Conservation (phyloP, 1,284 basidiomycete species). For the Ustilago nuda region DNA sequence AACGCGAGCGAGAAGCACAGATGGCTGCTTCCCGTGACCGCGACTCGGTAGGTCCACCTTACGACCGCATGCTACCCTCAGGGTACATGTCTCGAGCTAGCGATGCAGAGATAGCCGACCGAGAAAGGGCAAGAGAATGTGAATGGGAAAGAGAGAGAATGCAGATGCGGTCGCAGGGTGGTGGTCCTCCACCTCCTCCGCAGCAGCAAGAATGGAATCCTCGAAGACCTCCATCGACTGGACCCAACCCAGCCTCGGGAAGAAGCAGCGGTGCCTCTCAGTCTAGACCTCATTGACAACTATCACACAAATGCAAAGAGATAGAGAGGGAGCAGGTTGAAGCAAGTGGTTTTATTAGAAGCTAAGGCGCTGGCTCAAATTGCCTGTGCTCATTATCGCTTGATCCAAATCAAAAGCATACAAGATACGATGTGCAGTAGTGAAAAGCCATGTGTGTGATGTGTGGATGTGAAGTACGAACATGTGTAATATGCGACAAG, state of each 20-base stretch:
- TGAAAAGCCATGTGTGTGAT: not conserved
- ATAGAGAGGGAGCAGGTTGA: not conserved
- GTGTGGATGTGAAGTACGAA: not conserved
- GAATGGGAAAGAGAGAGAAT: slow-evolving; percentile 16
- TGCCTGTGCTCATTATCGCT: not conserved
- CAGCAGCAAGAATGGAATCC: not conserved
- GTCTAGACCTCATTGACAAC: not conserved
- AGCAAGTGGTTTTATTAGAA: not conserved
- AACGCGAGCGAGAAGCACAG: not conserved
- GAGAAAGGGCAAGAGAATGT: slow-evolving; percentile 15
- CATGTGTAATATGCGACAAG: not conserved
- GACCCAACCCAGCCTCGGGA: not conserved
- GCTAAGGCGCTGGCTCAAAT: not conserved
- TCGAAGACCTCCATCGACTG: not conserved
- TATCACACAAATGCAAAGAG: not conserved
- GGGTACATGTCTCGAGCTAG: slow-evolving; percentile 1
- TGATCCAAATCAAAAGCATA: not conserved
- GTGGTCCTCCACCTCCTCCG: slow-evolving; percentile 2
- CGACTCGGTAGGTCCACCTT: slow-evolving; percentile 1
- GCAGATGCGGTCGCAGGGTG: slow-evolving; percentile 1
- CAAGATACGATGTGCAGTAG: not conserved
- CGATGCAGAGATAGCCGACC: slow-evolving; percentile 8
- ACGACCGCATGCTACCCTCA: not conserved
- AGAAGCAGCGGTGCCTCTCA: not conserved
- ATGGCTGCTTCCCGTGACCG: slow-evolving; percentile 11